Base-by-base conservation (phyloP, 495 filamentous ascomycete species). In the Thermochaetoides thermophila region DNA sequence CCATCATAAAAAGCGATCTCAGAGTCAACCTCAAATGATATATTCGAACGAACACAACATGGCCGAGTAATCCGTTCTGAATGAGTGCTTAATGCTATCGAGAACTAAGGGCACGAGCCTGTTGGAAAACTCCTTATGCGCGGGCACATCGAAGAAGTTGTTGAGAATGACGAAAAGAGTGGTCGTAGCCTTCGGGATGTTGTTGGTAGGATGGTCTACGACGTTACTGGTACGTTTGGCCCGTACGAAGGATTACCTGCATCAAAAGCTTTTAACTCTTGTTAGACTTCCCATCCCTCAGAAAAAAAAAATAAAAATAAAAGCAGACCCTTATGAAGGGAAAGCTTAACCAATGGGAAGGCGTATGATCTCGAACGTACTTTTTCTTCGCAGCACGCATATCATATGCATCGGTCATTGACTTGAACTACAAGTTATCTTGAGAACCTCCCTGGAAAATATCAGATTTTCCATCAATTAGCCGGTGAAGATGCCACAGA, bases 161-260 rank as follows among this genome's bases (percentile, higher is more conserved):
- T 20, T 6, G 37, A 39, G 13, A 23, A 26, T 3, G 37, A 39
- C 14, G 37, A 31, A 21, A 22, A 22, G 12, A 25, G 34, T 17
- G 29, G 37, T 13, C 37, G 37, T n/a, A 18, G 29, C 0, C 24
- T 33, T 12, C 34, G 37, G 37, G 32, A 31, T 17, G n/a, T 17
- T 2, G 4, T 39, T 18, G 37, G 37, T 1, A 16, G 25, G 12
- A 9, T 27, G 7, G 17, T 39, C 7, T 39, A 39, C 30, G 14
- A 39, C 30, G 28, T 39, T n/a, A 39, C 37, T 3, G 13, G 30
- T 39, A 6, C 8, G 35, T 32, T 16, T 4, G 5, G 18, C 1
- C 8, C 20, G 19, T 18, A 7, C 15, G 14, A n/a, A n/a, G n/a
- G n/a, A n/a, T n/a, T n/a, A n/a, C n/a, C n/a, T n/a, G n/a, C n/a